Conservation (phyloP, 2,329 filamentous ascomycete species). For the Cadophora malorum region DNA sequence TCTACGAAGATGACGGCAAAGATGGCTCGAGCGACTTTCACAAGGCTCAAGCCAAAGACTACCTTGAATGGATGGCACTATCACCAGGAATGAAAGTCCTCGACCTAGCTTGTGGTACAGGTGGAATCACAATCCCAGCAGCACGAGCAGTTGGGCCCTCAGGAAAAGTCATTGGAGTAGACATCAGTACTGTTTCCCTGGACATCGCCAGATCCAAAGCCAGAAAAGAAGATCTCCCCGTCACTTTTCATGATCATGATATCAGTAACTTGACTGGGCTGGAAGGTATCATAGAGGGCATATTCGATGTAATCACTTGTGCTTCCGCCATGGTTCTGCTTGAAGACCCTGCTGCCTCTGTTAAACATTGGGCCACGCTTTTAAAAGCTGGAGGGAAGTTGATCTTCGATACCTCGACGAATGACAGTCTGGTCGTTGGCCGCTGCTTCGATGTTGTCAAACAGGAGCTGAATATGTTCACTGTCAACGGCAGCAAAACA, state of each 20-base stretch:
- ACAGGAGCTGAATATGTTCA: slow-evolving; percentile 19
- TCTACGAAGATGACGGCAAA: slow-evolving; percentile 27
- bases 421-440: slow-evolving; percentile 26
- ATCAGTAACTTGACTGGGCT: slow-evolving; percentile 24
- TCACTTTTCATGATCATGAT: slow-evolving; percentile 28
- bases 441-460: slow-evolving; percentile 27
- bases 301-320: slow-evolving; percentile 30
- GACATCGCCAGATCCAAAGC: slow-evolving; percentile 25
- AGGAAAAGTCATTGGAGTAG: slow-evolving; percentile 31
- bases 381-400: slow-evolving; percentile 31
- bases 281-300: slow-evolving; percentile 23
- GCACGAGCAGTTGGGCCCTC: slow-evolving; percentile 20
- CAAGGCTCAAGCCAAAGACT: slow-evolving; percentile 29
- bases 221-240: slow-evolving; percentile 16
- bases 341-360: slow-evolving; percentile 21
- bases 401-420: slow-evolving; percentile 31
- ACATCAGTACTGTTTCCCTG: slow-evolving; percentile 29
- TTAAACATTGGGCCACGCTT: slow-evolving; percentile 31
- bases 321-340: slow-evolving; percentile 29
- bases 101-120: slow-evolving; percentile 34
- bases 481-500: slow-evolving; percentile 11
- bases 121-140: slow-evolving; percentile 26
- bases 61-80: slow-evolving; percentile 27
- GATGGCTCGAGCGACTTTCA: slow-evolving; percentile 22
- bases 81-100: slow-evolving; percentile 28